A percentile compares a stretch with the other conserved stretches of the same genome.
These are phyloP conservation scores for Ceraceosorus guamensis DNA, from an alignment of 1,284 basidiomycete species.

Conservation along the genomic window DNA sequence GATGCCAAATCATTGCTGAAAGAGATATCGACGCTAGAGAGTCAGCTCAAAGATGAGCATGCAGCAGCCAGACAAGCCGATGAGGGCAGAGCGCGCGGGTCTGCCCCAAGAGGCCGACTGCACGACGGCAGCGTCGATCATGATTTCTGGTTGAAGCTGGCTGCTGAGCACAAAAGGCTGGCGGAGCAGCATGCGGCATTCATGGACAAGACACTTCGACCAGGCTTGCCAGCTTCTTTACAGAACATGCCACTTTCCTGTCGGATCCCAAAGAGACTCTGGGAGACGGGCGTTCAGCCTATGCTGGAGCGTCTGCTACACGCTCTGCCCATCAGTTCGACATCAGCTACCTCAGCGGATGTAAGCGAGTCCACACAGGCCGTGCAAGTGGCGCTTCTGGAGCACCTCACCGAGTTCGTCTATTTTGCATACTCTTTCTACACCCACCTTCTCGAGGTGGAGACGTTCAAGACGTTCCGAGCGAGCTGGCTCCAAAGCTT, in stretches of 20 bases:
- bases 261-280: slow-evolving; percentile 86
- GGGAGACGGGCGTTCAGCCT: slow-evolving; percentile 83
- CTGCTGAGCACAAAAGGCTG: slow-evolving; percentile 55
- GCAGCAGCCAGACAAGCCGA: not conserved
- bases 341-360: not conserved
- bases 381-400: slow-evolving; percentile 49
- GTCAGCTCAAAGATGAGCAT: slow-evolving; percentile 58
- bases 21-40: slow-evolving; percentile 65
- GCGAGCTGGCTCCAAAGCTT: slow-evolving; percentile 89
- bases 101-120: not conserved
- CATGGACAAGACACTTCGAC: slow-evolving; percentile 74
- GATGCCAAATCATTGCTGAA: slow-evolving; percentile 76
- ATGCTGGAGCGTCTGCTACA: slow-evolving; percentile 81
- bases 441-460: slow-evolving; percentile 78
- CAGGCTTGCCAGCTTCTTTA: slow-evolving; percentile 75
- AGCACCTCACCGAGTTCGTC: slow-evolving; percentile 81
- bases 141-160: slow-evolving; percentile 27
- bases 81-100: not conserved
- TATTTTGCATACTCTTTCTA: slow-evolving; percentile 94
- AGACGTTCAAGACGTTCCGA: slow-evolving; percentile 63
- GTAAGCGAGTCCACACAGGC: not conserved
- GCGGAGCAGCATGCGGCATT: slow-evolving; percentile 83
- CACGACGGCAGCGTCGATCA: slow-evolving; percentile 16
- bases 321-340: slow-evolving; percentile 57
- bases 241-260: slow-evolving; percentile 84